Evolutionary conservation across 129 eudicot species (phyloP), one percentile per base, ranked within the genome.

Genomic region (Pittosporum tobira): DNA sequence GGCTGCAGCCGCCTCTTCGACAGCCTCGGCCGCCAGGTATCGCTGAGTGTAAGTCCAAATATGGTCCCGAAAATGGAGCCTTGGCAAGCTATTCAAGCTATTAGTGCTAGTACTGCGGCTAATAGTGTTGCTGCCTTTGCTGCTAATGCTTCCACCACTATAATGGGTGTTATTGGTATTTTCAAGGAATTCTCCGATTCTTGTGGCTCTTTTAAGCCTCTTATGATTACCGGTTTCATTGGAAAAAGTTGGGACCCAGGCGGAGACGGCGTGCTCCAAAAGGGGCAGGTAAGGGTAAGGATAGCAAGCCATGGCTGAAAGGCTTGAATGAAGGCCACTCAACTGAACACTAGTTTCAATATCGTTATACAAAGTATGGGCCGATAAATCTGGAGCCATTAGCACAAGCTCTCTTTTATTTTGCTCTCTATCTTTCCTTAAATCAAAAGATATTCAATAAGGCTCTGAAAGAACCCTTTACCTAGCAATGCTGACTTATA

Each of bases 41-140:
- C 78, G 67, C 55, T 82, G 84, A 2, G 74, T 73, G 34, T 82
- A 82, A 40, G 80, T 74, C 95, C 76, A 73, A 6, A 82, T 64
- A 62, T 82, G 91, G 70, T 82, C 90, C 9, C 95, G 90, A 61
- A 86, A 73, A 23, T 77, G 84, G 37, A 65, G 87, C 65, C 79
- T 69, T 16, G 81, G 81, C 20, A 82, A 57, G 60, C 84, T 76
- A 42, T 67, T 79, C 52, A 74, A 46, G 63, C 88, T 81, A 25
- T 52, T 61, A 34, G 76, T 75, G 59, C 76, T 65, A 47, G 45
- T 55, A 7, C 5, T 61, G 18, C 79, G 69, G 34, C 48, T 56
- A 4, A 66, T 31, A 5, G 48, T 40, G 14, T 65, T 55, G 46
- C 62, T 34, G 62, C 61, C 74, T 52, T 15, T 52, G 64, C 62